phyloP scores from a whole-genome alignment of 768 basidiomycete species.

The Hirschioporus abietinus region DNA sequence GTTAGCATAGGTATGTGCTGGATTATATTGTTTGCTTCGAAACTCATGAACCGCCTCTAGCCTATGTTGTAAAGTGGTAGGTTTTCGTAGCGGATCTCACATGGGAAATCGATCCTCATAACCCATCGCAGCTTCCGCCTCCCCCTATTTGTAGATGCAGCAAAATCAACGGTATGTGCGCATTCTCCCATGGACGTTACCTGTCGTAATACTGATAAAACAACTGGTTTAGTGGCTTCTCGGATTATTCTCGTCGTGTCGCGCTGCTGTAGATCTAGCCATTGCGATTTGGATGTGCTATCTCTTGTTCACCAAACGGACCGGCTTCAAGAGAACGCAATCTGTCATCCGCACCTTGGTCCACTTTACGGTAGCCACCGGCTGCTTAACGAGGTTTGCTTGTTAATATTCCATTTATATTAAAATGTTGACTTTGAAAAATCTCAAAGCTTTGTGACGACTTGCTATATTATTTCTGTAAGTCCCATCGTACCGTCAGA shows the following conservation, averaged over 20 bases:
- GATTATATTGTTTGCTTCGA: not conserved
- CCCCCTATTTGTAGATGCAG: not conserved
- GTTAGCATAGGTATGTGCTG: not conserved
- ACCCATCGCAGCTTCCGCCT: not conserved
- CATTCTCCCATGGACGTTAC: not conserved
- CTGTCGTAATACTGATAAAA: not conserved
- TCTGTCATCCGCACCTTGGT: not conserved
- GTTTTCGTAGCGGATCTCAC: not conserved
- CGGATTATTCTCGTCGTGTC: not conserved
- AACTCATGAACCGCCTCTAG: not conserved
- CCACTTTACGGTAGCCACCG: not conserved
- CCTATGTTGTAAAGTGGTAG: not conserved
- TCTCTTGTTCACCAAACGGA: not conserved
- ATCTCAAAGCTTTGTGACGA: not conserved
- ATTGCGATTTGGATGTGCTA: not conserved
- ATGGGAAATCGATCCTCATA: not conserved
- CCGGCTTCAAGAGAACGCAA: not conserved
- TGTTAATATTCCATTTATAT: not conserved
- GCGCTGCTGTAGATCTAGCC: not conserved
- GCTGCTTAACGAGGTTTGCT: not conserved
- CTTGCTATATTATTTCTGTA: not conserved
- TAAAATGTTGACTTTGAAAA: not conserved
- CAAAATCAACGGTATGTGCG: not conserved
- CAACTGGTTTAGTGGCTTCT: not conserved
- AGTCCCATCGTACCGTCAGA: not conserved